Conservation (phyloP, 2,329 filamentous ascomycete species). For the Zymoseptoria brevis region DNA sequence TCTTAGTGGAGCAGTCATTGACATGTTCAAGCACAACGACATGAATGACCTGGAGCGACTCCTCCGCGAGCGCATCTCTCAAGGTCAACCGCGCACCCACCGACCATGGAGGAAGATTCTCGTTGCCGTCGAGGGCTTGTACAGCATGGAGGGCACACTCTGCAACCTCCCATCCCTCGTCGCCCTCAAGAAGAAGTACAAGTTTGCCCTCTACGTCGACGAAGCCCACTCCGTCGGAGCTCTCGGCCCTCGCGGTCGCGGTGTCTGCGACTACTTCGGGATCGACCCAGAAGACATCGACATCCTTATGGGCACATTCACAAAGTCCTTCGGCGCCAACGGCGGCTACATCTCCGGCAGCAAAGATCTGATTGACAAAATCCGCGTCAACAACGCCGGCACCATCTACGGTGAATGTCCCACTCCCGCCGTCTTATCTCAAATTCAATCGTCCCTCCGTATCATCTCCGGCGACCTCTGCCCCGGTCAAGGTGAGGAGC, state of each 20-base stretch:
- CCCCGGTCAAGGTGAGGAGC: slow-evolving; percentile 90
- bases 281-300: slow-evolving; percentile 83
- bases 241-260: slow-evolving; percentile 76
- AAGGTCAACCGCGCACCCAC: slow-evolving; percentile 96
- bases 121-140: slow-evolving; percentile 90
- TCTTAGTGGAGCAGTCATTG: slow-evolving; percentile 88
- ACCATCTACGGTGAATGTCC: slow-evolving; percentile 83
- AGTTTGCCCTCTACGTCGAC: slow-evolving; percentile 91
- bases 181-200: slow-evolving; percentile 86
- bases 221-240: slow-evolving; percentile 96
- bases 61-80: slow-evolving; percentile 85
- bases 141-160: slow-evolving; percentile 99
- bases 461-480: slow-evolving; percentile 83
- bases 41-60: slow-evolving; percentile 78
- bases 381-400: slow-evolving; percentile 76
- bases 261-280: slow-evolving; percentile 95
- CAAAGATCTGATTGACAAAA: slow-evolving; percentile 85
- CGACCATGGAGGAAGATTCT: slow-evolving; percentile 99
- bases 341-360: slow-evolving; percentile 90
- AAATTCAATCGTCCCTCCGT: slow-evolving; percentile 78
- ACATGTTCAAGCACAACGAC: slow-evolving; percentile 97
- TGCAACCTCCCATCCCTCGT: slow-evolving; percentile 90
- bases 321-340: slow-evolving; percentile 97
- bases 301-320: slow-evolving; percentile 95
- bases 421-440: slow-evolving; percentile 76